Percentiles rank a stretch among this genome's conserved stretches.
Evolutionary conservation across 148 eudicot genomes (phyloP).

Genomic region (Amaranthus palmeri): DNA sequence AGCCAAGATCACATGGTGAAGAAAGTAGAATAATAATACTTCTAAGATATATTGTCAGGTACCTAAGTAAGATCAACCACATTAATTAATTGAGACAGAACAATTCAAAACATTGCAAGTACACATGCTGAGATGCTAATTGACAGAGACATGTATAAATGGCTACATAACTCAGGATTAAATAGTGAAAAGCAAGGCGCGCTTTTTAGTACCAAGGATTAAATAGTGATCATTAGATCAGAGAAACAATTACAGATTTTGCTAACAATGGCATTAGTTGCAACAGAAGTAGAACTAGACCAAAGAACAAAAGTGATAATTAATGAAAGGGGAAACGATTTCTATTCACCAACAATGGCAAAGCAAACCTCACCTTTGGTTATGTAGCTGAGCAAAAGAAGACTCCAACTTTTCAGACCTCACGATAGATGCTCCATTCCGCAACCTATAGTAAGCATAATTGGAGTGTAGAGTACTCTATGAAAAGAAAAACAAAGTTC

Average conservation of each 20-base stretch:
- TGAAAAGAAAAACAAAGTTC: not conserved
- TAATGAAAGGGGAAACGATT: not conserved
- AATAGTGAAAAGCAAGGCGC: not conserved
- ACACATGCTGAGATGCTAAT: not conserved
- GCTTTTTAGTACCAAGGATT: not conserved
- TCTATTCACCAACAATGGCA: not conserved
- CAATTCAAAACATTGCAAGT: not conserved
- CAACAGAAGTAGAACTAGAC: not conserved
- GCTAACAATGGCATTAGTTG: not conserved
- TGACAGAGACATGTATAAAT: not conserved
- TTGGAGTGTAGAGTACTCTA: conserved; percentile 2
- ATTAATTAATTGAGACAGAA: no score
- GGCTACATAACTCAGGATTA: not conserved
- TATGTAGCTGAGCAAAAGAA: conserved; percentile 40
- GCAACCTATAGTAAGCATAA: conserved; percentile 45
- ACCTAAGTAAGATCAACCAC: no score
- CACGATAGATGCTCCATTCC: conserved; percentile 51
- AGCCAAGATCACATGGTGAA: no score
- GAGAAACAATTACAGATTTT: not conserved
- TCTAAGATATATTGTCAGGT: no score
- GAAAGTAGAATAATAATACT: no score
- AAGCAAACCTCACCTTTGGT: conserved; percentile 48
- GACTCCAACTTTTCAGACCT: conserved; percentile 85
- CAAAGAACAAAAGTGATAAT: not conserved
- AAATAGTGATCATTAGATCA: not conserved